These are phyloP conservation scores for Coemansia umbellata DNA, from an alignment of 192 early-diverging fungal genomes.

Conservation along the genomic window DNA sequence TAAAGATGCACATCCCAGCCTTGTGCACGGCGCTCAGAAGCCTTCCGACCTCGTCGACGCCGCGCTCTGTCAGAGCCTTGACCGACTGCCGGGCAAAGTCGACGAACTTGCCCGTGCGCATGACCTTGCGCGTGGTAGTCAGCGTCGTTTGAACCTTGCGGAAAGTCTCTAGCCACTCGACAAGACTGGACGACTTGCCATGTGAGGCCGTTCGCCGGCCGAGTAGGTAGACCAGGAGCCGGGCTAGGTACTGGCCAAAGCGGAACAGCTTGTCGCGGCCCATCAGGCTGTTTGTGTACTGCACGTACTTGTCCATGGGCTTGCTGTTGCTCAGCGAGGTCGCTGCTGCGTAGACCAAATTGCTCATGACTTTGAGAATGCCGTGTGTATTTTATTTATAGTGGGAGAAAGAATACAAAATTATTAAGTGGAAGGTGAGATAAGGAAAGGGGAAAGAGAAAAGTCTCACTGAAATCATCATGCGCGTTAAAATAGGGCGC, in stretches of 20 bases:
- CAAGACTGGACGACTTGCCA: constrained; percentile 9
- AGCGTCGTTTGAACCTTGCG: constrained; percentile 19
- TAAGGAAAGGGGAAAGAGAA: background rate
- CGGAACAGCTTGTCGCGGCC: constrained; percentile 80
- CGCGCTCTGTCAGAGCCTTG: constrained; percentile 1
- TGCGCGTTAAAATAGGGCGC: no score
- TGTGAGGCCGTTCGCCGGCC: constrained; percentile 7
- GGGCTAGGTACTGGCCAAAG: constrained; percentile 82
- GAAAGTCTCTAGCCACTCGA: constrained; percentile 28
- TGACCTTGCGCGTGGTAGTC: constrained; percentile 35
- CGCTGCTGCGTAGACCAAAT: constrained; percentile 2
- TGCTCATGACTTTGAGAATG: no score
- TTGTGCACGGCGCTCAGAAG: constrained; percentile 30
- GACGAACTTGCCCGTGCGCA: constrained; percentile 47
- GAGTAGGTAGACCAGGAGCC: constrained; percentile 62
- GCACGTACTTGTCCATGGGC: constrained; percentile 37
- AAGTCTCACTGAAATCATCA: background rate
- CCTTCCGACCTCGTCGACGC: constrained; percentile 33
- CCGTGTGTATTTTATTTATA: no score
- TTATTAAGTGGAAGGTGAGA: background rate
- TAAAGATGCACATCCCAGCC: constrained; percentile 44
- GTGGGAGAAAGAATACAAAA: constrained; percentile 4
- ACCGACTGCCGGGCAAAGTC: constrained; percentile 28
- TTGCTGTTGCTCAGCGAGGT: constrained; percentile 12
- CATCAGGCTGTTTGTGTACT: constrained; percentile 58